These are phyloP conservation scores for Myxozyma monticola DNA, from an alignment of 805 yeast species.

Conservation along the genomic window DNA sequence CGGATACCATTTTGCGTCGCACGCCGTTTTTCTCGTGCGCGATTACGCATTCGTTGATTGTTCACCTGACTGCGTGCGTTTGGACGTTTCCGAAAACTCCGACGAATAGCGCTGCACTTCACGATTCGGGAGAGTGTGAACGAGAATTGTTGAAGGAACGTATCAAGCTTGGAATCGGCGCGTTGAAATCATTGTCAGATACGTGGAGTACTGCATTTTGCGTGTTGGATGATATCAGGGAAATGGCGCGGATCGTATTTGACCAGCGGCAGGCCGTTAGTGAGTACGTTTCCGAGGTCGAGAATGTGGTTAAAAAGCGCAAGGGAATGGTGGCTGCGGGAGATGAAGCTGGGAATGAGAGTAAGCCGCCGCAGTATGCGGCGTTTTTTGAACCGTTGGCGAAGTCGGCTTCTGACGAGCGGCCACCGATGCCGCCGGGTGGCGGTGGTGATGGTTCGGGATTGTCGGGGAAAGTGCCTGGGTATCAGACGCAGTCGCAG, in stretches of 20 bases:
- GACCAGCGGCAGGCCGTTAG: slow-evolving; percentile 9
- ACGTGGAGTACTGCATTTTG: slow-evolving; percentile 18
- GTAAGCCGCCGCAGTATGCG: too few relatives aligned
- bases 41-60: slow-evolving; percentile 8
- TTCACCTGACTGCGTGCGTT: slow-evolving; percentile 18
- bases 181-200: slow-evolving; percentile 7
- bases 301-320: neutral
- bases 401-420: too few relatives aligned
- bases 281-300: neutral
- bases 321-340: too few relatives aligned
- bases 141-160: slow-evolving; percentile 10
- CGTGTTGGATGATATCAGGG: slow-evolving; percentile 8
- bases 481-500: too few relatives aligned
- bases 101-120: too few relatives aligned
- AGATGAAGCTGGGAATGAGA: too few relatives aligned
- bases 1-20: slow-evolving; percentile 8
- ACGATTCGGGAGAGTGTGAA: neutral
- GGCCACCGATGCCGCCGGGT: too few relatives aligned
- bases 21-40: slow-evolving; percentile 24
- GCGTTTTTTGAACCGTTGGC: too few relatives aligned
- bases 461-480: too few relatives aligned
- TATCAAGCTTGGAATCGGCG: slow-evolving; percentile 12
- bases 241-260: slow-evolving; percentile 12
- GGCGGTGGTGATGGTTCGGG: too few relatives aligned
- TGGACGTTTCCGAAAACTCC: slow-evolving; percentile 18